Evolutionary conservation across 2,329 filamentous ascomycete genomes (phyloP), one percentile per base, ranked within the genome.

Genomic region (Fusarium cyanostomum): DNA sequence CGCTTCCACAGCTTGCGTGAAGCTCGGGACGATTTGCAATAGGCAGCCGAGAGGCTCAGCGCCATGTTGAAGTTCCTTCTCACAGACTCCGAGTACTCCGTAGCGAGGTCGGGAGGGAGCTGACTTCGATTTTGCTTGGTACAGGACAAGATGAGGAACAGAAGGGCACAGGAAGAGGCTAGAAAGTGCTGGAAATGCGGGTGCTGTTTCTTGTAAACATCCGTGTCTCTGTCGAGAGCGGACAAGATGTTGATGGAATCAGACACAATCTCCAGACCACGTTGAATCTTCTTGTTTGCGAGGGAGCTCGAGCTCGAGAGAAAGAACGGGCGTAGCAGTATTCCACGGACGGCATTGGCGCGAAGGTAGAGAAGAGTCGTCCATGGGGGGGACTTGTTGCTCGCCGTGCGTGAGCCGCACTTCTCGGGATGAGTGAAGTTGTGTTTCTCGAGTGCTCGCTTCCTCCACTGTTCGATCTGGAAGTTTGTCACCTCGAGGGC

Each of bases 401-500:
- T 0, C 60, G 60, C 7, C 56, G 45, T 7, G 55, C 37, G 10
- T 52, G 56, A 21, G 21, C 21, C 21, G 60, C 61, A 64, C 4
- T 49, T 13, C 7, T 51, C 44, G 2, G 39, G 64, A 6, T 44
- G 46, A 0, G 61, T 41, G 4, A 64, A 13, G 1, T 49, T 51
- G 13, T 68, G 37, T 8, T 63, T 39, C 0, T 60, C 69, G 2
- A 73, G 60, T 2, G 65, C 65, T 4, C 62, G 68, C 21, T 67
- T 72, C 2, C 67, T 50, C 71, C 71, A 72, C 26, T 71, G 69
- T 10, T 70, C 67, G 5, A 74, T 64, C 16, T 73, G 72, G 8
- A 74, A 73, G 7, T 64, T 72, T 61, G 73, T 64, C 5, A 74
- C 8, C 8, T 74, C 72, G n/a, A 71, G 70, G 0, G 64, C 62